Evolutionary conservation across 805 yeast species (phyloP).

Genomic region (Ogataea kodamae): DNA sequence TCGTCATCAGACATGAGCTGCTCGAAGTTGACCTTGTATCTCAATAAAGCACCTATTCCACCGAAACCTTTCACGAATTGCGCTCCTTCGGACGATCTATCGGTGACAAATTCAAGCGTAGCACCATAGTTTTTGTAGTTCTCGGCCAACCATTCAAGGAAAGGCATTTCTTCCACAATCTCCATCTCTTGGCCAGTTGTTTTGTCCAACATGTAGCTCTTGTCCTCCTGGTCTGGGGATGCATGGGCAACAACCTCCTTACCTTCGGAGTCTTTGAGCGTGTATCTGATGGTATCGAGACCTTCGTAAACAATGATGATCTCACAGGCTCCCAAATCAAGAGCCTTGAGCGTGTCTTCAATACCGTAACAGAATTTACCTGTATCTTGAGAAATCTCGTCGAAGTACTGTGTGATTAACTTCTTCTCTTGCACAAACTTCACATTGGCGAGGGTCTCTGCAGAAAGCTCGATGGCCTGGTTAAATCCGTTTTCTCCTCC

Average conservation of each 20-base stretch:
- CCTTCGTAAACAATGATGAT: conserved; percentile 89
- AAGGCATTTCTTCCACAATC: conserved; percentile 73
- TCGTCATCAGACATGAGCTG: conserved; percentile 86
- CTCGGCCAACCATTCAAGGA: conserved; percentile 98
- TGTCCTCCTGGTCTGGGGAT: conserved; percentile 68
- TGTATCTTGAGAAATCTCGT: conserved; percentile 95
- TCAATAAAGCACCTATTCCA: conserved; percentile 95
- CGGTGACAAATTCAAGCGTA: conserved; percentile 91
- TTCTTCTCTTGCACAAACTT: conserved; percentile 98
- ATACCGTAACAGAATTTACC: conserved; percentile 98
- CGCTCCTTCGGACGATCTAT: conserved; percentile 96
- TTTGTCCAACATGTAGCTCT: conserved; percentile 74
- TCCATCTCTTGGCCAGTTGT: conserved; percentile 92
- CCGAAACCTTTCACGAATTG: conserved; percentile 98
- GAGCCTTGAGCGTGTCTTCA: conserved; percentile 92
- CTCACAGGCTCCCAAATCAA: conserved; percentile 95
- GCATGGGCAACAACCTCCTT: conserved; percentile 69
- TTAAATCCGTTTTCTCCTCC: conserved; percentile 99
- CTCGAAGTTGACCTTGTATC: conserved; percentile 96
- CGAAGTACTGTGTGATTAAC: conserved; percentile 85
- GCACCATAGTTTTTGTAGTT: conserved; percentile 95
- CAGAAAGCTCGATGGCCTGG: conserved; percentile 97
- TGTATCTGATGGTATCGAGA: conserved; percentile 78
- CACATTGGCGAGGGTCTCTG: conserved; percentile 95
- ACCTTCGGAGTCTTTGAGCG: conserved; percentile 80